Base-by-base conservation (phyloP, 208 protist genomes). In the Crithidia expoeki region DNA sequence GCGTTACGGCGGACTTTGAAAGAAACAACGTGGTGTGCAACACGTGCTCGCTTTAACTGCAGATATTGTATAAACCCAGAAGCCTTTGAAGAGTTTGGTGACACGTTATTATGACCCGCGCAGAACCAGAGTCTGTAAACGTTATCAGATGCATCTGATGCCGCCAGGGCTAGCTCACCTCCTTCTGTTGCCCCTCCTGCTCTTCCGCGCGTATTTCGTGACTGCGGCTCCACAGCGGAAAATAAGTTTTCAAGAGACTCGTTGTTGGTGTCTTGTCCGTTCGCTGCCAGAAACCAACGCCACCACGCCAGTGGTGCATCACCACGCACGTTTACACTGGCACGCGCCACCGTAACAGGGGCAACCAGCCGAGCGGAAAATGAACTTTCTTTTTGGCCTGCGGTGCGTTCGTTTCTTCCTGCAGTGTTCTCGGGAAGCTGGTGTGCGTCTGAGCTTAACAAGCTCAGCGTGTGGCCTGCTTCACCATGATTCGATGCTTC, bases 261-360 rank as follows among this genome's bases (percentile, higher is more conserved):
- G 5, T 2, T 2, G 38, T 28, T 17, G 40, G 2, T 3, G 23
- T 16, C 40, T 33, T 51, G 36, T n/a, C 12, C 4, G 17, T 27
- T 23, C 6, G 61, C 61, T 4, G 61, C 40, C 21, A 77, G 44
- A 25, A 60, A 74, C 67, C 66, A 70, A 5, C 42, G 50, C 67
- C 66, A 73, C 74, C 74, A 79, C 59, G 40, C 52, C 59, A 79
- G 17, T 44, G 66, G 59, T 0, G 74, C 74, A 49, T 79, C 74
- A 23, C 74, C 74, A 33, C 67, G 52, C 14, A 79, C 74, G 25
- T 79, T 79, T 7, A 79, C 66, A 23, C 44, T 70, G 6, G 71
- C 71, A 16, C 63, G 32, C 10, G 17, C 23, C 34, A 70, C 71
- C 4, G 51, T 0, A 5, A 63, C 53, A 2, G 50, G 53, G 11